These are phyloP conservation scores for Backusella macrospora DNA, from an alignment of 192 early-diverging fungal genomes.

Conservation along the genomic window DNA sequence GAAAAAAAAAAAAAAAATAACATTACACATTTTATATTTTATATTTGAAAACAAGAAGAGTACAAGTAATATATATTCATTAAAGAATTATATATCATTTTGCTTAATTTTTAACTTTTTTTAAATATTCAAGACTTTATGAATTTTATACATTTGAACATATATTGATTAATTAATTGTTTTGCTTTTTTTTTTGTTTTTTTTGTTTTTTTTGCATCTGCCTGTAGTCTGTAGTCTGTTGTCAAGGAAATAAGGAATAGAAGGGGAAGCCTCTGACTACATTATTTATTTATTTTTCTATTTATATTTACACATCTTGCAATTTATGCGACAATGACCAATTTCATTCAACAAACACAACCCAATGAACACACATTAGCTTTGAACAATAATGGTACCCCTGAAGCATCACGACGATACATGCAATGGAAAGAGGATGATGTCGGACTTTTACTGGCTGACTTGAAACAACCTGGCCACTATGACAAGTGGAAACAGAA, in stretches of 20 bases:
- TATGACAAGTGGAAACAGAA: constrained; percentile 31
- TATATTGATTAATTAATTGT: not conserved
- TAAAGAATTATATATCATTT: no score
- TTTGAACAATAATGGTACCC: not conserved
- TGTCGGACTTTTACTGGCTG: constrained; percentile 21
- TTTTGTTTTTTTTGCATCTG: no score
- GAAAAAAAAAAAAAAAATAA: no score
- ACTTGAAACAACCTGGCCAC: constrained; percentile 24
- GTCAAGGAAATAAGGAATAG: not conserved
- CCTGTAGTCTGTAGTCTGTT: not conserved
- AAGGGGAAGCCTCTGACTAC: not conserved
- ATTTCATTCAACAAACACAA: not conserved
- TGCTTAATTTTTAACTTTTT: no score
- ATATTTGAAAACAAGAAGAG: no score
- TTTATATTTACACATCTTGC: no score
- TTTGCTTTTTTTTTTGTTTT: not conserved
- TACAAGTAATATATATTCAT: no score
- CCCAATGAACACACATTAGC: not conserved
- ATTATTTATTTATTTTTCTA: not conserved
- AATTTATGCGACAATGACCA: not conserved
- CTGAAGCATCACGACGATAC: constrained; percentile 23
- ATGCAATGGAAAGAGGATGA: constrained; percentile 33
- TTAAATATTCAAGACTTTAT: no score
- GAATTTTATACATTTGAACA: no score
- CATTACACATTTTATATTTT: no score